Evolutionary conservation across 1,284 basidiomycete species (phyloP), one percentile per base, ranked within the genome.

Genomic region (Wallemia mellicola): DNA sequence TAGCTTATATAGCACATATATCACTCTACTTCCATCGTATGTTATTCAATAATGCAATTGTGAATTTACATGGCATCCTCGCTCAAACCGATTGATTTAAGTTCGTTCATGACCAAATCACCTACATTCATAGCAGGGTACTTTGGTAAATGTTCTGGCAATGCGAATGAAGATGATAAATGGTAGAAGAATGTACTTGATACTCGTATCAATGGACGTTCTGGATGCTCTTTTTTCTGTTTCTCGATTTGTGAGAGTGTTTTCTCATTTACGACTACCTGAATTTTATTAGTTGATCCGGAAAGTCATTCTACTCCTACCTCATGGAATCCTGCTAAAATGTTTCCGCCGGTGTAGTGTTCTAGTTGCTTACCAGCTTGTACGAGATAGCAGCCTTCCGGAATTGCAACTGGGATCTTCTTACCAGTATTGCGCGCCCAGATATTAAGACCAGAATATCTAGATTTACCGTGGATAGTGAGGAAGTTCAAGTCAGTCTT

Each of bases 281-380:
- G 17, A 30, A 17, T 30, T 30, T 30, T n/a, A n/a, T n/a, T n/a
- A n/a, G n/a, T n/a, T n/a, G n/a, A n/a, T n/a, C n/a, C n/a, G n/a
- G n/a, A n/a, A n/a, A n/a, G n/a, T n/a, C n/a, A n/a, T n/a, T n/a
- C 28, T 17, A 30, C 7, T 7, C 28, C 28, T 17, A 30, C 88
- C 66, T 91, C 86, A 64, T 92, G 87, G 68, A 77, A 89, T 1
- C 87, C 86, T n/a, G 86, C 71, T 71, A 60, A 2, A 28, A 94
- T 79, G 22, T 89, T 71, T 0, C 87, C 87, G 3, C 83, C 86
- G 22, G 79, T 83, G 59, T 89, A 71, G 71, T 89, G 85, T 68
- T 92, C 87, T 7, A 92, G 76, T 67, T 92, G 87, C 69, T 87
- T 91, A 54, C 86, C 88, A 1, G 87, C 86, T 70, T 94, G 87